Base-by-base conservation (phyloP, 23 red algal species). In the Agarophyton chilense region DNA sequence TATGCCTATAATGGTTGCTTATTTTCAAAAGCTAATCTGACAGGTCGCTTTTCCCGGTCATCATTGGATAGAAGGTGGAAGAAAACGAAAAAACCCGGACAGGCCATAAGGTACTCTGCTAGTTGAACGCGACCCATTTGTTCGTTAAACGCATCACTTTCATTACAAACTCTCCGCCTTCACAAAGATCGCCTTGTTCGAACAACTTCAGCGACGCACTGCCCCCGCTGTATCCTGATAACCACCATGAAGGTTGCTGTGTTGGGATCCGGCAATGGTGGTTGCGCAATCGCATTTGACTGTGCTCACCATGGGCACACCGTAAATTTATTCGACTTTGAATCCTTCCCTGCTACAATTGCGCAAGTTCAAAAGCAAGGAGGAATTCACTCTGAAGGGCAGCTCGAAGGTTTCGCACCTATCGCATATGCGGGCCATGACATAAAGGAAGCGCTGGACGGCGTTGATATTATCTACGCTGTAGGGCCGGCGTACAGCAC, bases 261-360 rank as follows among this genome's bases (percentile, higher is more conserved):
- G n/a, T 25, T 47, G 2, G 68, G 68, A 47, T 74, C 68, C 41
- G 68, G 68, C 7, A 74, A 74, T 39, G 68, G 68, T 5, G 68
- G 68, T 28, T 74, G 68, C 24, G 68, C 68, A 18, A 74, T 47
- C 41, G 68, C 68, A 1, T 74, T 74, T 18, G 68, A 74, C 24
- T 74, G 68, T 26, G 68, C 68, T 5, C 8, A 45, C 4, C 68
- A 74, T 25, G 68, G 68, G 21, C 9, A 74, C 68, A 47, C 12
- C 68, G 68, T 74, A 26, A 74, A 25, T 26, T 13, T 74, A 18
- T 74, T 74, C 68, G 68, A 74, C 68, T 74, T 74, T 18, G 68
- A 74, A 26, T 47, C 68, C 3, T 74, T 74, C 29, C 68, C 68
- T 14, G 18, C 39, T 21, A 28, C 68, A 11, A 47, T 74, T 21